Percentiles rank a stretch among this genome's conserved stretches.
phyloP scores from a whole-genome alignment of 208 protist genomes.

The Leishmania guyanensis region DNA sequence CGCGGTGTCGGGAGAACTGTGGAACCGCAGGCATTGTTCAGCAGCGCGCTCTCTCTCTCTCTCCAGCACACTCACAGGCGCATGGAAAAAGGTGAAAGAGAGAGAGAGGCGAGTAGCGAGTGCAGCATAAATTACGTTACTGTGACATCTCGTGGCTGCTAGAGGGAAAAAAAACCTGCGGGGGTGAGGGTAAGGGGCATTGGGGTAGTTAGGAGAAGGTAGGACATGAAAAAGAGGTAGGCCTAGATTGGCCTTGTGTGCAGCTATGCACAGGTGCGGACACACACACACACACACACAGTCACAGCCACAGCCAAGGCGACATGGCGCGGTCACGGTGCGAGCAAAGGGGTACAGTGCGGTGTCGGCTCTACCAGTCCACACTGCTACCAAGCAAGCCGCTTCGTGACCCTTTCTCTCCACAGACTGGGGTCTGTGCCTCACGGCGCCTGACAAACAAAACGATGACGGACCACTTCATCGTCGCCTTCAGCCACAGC shows the following conservation, averaged over 20 bases:
- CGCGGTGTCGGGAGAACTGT: not conserved
- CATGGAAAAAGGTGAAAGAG: not conserved
- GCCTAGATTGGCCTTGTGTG: not conserved
- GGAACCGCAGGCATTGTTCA: not conserved
- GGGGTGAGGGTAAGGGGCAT: not conserved
- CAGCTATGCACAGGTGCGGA: not conserved
- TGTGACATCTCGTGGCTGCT: not conserved
- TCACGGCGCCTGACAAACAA: slow-evolving; percentile 31
- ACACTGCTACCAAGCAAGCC: slow-evolving; percentile 8
- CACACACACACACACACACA: not conserved
- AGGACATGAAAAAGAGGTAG: not conserved
- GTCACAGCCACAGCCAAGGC: not conserved
- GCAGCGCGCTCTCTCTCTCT: not conserved
- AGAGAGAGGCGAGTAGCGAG: not conserved
- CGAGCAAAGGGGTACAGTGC: not conserved
- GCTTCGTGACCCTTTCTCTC: not conserved
- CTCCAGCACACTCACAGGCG: not conserved
- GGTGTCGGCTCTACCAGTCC: slow-evolving; percentile 13
- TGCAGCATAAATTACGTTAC: not conserved
- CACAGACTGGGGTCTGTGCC: slow-evolving; percentile 14
- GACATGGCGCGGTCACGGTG: not conserved
- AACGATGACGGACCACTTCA: slow-evolving; percentile 36
- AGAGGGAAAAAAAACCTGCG: not conserved
- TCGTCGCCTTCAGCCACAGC: slow-evolving; percentile 44
- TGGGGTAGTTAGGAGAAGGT: not conserved